These are phyloP conservation scores for Avicennia marina DNA, from an alignment of 257 asterid genomes.

Conservation along the genomic window DNA sequence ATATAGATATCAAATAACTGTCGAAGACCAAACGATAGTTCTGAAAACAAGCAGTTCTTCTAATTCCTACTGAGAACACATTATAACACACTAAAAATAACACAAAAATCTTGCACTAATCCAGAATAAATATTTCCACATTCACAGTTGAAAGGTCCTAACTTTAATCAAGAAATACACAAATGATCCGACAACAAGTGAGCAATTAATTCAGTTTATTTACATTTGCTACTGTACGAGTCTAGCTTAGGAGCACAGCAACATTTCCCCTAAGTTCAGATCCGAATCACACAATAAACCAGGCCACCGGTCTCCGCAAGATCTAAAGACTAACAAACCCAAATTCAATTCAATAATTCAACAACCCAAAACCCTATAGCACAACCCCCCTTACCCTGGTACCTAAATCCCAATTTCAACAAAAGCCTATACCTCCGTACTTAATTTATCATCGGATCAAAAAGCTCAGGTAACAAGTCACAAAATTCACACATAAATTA, in stretches of 20 bases:
- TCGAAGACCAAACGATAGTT: background rate
- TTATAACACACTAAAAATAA: background rate
- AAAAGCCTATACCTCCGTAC: background rate
- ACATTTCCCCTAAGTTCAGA: slow-evolving; percentile 12
- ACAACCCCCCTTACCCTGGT: slow-evolving; percentile 29
- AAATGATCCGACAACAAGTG: slow-evolving; percentile 1
- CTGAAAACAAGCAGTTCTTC: background rate
- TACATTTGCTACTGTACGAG: background rate
- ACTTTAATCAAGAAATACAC: background rate
- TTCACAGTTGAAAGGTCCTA: slow-evolving; percentile 1
- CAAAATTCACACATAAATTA: slow-evolving; percentile 8
- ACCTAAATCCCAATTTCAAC: slow-evolving; percentile 16
- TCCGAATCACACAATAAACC: slow-evolving; percentile 14
- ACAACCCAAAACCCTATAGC: slow-evolving; percentile 6
- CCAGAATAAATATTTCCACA: background rate
- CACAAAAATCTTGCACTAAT: background rate
- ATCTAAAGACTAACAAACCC: slow-evolving; percentile 31
- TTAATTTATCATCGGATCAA: slow-evolving; percentile 18
- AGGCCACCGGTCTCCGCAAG: slow-evolving; percentile 14
- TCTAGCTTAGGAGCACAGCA: slow-evolving; percentile 4
- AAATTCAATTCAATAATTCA: slow-evolving; percentile 11
- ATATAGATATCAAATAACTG: background rate
- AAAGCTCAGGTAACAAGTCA: background rate
- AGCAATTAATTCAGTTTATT: slow-evolving; percentile 9
- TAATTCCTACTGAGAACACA: background rate